These are phyloP conservation scores for Sequoiadendron giganteum DNA, from an alignment of 75 land plant species.

Conservation along the genomic window DNA sequence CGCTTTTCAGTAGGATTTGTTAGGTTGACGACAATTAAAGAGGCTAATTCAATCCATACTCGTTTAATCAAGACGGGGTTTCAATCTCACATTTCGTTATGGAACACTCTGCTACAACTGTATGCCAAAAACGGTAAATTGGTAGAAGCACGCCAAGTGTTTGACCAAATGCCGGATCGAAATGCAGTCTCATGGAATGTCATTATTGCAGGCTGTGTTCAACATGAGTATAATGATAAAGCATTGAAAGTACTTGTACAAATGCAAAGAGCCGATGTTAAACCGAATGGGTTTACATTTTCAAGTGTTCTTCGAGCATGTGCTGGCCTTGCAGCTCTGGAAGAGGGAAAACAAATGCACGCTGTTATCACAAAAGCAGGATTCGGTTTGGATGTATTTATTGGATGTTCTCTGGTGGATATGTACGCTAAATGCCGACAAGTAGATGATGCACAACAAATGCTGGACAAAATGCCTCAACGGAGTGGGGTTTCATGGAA, in stretches of 20 bases:
- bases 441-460: conserved; percentile 35
- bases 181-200: conserved; percentile 69
- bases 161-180: conserved; percentile 33
- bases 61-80: conserved; percentile 31
- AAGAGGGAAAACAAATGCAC: conserved; percentile 50
- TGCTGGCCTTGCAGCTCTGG: conserved; percentile 26
- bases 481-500: conserved; percentile 76
- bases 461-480: conserved; percentile 55
- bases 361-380: conserved; percentile 31
- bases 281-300: conserved; percentile 48
- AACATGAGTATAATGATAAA: conserved; percentile 10
- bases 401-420: conserved; percentile 62
- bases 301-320: conserved; percentile 44
- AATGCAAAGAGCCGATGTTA: conserved; percentile 44
- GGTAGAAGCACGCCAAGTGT: conserved; percentile 24
- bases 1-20: not conserved
- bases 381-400: conserved; percentile 35
- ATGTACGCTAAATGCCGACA: conserved; percentile 51
- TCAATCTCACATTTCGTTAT: conserved; percentile 19
- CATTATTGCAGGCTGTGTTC: conserved; percentile 45
- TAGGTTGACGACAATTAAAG: not conserved
- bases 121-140: conserved; percentile 48
- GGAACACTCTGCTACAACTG: conserved; percentile 60
- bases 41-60: conserved; percentile 37
- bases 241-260: conserved; percentile 34